These are phyloP conservation scores for Arthonia radiata DNA, from an alignment of 495 filamentous ascomycete species.

Conservation along the genomic window DNA sequence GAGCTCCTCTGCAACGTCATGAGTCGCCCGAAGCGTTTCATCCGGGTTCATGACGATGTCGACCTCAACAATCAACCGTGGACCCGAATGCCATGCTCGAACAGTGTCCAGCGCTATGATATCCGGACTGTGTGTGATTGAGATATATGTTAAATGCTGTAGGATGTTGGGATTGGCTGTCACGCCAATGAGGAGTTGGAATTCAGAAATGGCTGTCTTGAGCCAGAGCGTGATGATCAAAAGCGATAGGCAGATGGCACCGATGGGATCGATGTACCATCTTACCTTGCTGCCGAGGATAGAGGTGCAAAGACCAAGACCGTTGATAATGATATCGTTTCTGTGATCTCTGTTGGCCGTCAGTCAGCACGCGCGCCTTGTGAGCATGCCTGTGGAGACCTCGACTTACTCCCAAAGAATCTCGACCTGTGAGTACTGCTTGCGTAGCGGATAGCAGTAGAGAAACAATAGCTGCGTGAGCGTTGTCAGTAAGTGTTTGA, in stretches of 20 bases:
- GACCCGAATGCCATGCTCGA: conserved; percentile 74
- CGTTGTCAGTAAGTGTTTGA: too few relatives aligned
- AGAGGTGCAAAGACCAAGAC: conserved; percentile 72
- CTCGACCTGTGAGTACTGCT: conserved; percentile 71
- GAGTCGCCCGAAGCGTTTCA: conserved; percentile 46
- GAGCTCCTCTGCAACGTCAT: conserved; percentile 82
- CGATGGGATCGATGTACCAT: conserved; percentile 93
- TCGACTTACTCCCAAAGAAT: conserved; percentile 45
- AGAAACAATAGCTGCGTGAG: too few relatives aligned
- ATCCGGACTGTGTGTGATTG: conserved; percentile 61
- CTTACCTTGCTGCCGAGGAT: conserved; percentile 63
- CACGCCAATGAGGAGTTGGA: conserved; percentile 72
- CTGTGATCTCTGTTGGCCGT: conserved; percentile 28
- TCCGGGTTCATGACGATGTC: conserved; percentile 65
- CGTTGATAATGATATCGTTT: conserved; percentile 74
- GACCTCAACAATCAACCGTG: conserved; percentile 71
- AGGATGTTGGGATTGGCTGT: conserved; percentile 65
- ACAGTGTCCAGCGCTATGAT: conserved; percentile 85
- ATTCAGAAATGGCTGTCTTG: conserved; percentile 66
- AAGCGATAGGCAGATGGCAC: conserved; percentile 59
- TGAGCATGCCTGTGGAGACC: not conserved
- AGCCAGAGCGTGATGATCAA: conserved; percentile 61
- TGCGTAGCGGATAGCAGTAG: conserved; percentile 77
- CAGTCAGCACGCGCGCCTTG: too few relatives aligned
- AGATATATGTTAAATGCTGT: conserved; percentile 90